Base-by-base conservation (phyloP, 257 asterid genomes). In the Cynanchum wilfordii region DNA sequence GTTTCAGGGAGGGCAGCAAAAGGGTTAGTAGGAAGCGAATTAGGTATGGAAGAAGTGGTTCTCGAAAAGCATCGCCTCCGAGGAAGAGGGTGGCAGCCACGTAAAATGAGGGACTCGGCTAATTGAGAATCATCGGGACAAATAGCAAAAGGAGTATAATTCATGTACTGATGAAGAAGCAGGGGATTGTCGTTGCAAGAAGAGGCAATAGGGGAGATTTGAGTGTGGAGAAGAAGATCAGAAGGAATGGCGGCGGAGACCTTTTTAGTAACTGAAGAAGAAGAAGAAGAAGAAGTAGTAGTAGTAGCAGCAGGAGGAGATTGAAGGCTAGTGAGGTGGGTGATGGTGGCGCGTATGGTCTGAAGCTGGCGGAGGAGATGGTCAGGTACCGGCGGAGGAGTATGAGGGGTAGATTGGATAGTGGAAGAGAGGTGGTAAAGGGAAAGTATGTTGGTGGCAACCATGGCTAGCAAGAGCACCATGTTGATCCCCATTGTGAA, bases 51-150 rank as follows among this genome's bases (percentile, higher is more conserved):
- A 70, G 86, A 22, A 19, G 87, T 68, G 38, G 98, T 88, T 79
- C 89, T 70, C 1, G 97, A 83, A 77, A 94, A 94, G 88, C 97
- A 91, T 22, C 99, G 88, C 77, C 99, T 90, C 83, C 99, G 89
- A 29, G 99, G 99, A 58, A 94, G 91, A 73, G 99, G 99, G 82
- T 88, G 96, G 87, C 99, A 94, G 72, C 99, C 99, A 4, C 95
- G 80, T 78, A 91, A 87, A 4, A 94, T 87, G 55, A 94, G 95
- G 12, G 90, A 86, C 68, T 94, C 99, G 0, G 91, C 90, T 6
- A 91, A 13, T 50, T 85, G 75, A 47, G 88, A 36, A 65, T 94
- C 99, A 67, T 76, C 36, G 29, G 99, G 99, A 79, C 99, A 94
- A 68, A 84, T 76, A 29, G 82, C 20, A 62, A 91, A 94, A 0